Percentiles rank a stretch among this genome's conserved stretches.
Evolutionary conservation across 768 basidiomycete species (phyloP).

Genomic region (Phylloporus rhodoxanthus): DNA sequence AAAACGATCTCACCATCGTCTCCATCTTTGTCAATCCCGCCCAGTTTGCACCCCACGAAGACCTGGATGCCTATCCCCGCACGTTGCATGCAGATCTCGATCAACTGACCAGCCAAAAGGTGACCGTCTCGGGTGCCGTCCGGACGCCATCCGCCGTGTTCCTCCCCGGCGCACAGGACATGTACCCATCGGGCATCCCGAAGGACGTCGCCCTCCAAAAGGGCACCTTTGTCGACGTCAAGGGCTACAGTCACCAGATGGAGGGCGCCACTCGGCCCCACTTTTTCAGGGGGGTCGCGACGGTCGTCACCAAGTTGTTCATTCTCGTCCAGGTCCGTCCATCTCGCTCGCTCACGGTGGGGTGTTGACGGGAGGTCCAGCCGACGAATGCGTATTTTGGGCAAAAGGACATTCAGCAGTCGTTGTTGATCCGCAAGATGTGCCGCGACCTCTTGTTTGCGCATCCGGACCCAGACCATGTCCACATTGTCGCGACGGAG

Average conservation of each 20-base stretch:
- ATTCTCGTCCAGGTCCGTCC: slow-evolving; percentile 74
- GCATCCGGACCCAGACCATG: slow-evolving; percentile 61
- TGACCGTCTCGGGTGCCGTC: slow-evolving; percentile 24
- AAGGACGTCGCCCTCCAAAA: slow-evolving; percentile 69
- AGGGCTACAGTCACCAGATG: slow-evolving; percentile 89
- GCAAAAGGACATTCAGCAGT: slow-evolving; percentile 98
- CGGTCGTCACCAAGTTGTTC: slow-evolving; percentile 92
- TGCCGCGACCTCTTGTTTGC: slow-evolving; percentile 74
- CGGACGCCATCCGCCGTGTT: slow-evolving; percentile 68
- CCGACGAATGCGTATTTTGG: slow-evolving; percentile 93
- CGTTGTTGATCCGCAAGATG: slow-evolving; percentile 74
- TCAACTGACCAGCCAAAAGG: slow-evolving; percentile 41
- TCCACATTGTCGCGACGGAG: slow-evolving; percentile 86
- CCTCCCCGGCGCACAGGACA: slow-evolving; percentile 68
- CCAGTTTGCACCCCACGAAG: slow-evolving; percentile 95
- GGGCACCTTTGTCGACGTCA: slow-evolving; percentile 90
- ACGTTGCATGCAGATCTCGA: slow-evolving; percentile 74
- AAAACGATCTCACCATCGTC: slow-evolving; percentile 82
- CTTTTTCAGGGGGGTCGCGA: slow-evolving; percentile 94
- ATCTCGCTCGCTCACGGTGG: neutral
- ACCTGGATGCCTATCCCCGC: slow-evolving; percentile 85
- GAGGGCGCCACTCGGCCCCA: slow-evolving; percentile 82
- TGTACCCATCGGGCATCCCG: slow-evolving; percentile 90
- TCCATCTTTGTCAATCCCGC: slow-evolving; percentile 98
- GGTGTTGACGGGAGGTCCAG: slow-evolving; percentile 25